Percentiles rank a stretch among this genome's conserved stretches.
phyloP scores from a whole-genome alignment of 768 basidiomycete species.

The Rhodotorula paludigena region DNA sequence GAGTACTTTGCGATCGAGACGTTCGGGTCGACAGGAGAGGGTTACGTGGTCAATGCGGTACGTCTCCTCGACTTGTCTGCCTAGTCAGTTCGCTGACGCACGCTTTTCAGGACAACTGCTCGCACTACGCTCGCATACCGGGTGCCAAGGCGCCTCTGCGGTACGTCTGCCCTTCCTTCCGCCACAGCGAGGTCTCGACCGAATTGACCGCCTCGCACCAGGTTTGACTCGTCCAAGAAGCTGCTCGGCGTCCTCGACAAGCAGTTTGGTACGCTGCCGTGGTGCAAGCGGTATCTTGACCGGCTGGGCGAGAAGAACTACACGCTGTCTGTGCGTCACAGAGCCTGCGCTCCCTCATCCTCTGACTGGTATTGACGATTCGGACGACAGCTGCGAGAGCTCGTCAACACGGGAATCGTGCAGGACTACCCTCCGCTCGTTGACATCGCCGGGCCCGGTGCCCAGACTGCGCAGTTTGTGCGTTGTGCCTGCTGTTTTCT shows the following conservation, averaged over 20 bases:
- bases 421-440: slow-evolving; percentile 87
- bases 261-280: slow-evolving; percentile 91
- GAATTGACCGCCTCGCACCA: too few species aligned
- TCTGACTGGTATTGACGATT: not conserved
- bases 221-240: slow-evolving; percentile 76
- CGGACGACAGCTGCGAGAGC: slow-evolving; percentile 66
- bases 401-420: slow-evolving; percentile 82
- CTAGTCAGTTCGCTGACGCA: not conserved
- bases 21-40: slow-evolving; percentile 93
- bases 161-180: slow-evolving; percentile 50
- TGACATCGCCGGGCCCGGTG: slow-evolving; percentile 53
- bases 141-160: slow-evolving; percentile 70
- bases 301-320: slow-evolving; percentile 88
- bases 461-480: slow-evolving; percentile 81
- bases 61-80: slow-evolving; percentile 32
- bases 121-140: slow-evolving; percentile 76
- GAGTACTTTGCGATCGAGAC: slow-evolving; percentile 99
- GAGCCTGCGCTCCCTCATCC: slow-evolving; percentile 40
- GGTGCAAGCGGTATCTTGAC: slow-evolving; percentile 91
- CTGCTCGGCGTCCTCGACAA: slow-evolving; percentile 80
- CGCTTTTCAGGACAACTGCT: slow-evolving; percentile 65
- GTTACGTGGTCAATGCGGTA: slow-evolving; percentile 76
- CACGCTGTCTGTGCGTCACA: slow-evolving; percentile 64
- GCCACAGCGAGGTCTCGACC: too few species aligned
- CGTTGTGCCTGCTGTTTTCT: slow-evolving; percentile 13